phyloP scores from a whole-genome alignment of 139 green algal species.

The Pleodorina starrii region DNA sequence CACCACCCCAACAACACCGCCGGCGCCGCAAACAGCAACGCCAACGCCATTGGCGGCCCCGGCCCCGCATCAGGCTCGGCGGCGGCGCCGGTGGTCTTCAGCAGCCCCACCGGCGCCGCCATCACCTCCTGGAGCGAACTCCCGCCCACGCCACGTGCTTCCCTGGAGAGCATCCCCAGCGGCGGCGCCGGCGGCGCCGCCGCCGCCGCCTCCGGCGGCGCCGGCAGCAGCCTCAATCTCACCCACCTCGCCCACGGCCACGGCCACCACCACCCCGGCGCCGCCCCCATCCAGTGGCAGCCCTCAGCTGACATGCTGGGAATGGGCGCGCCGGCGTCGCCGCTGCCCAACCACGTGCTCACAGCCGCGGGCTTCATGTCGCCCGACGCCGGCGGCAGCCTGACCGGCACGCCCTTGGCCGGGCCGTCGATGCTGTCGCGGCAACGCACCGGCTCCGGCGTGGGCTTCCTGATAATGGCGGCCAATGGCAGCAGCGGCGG shows the following conservation, averaged over 20 bases:
- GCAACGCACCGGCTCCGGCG: constrained; percentile 22
- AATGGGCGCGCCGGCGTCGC: background rate
- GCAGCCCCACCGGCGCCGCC: background rate
- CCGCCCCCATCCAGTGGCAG: constrained; percentile 2
- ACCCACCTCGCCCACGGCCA: background rate
- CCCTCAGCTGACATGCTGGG: background rate
- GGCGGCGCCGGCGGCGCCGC: background rate
- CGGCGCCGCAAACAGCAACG: background rate
- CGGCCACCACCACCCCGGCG: background rate
- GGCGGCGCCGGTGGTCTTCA: background rate
- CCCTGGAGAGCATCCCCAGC: constrained; percentile 18
- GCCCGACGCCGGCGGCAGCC: constrained; percentile 14
- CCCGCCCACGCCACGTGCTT: constrained; percentile 22
- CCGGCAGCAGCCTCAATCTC: background rate
- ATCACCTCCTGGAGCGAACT: constrained; percentile 18
- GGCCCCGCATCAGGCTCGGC: background rate
- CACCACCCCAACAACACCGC: background rate
- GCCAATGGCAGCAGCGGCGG: background rate
- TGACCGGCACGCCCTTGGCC: background rate
- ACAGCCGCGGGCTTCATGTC: constrained; percentile 27
- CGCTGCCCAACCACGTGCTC: constrained; percentile 22
- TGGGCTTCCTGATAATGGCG: background rate
- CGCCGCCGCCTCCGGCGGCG: background rate
- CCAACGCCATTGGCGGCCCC: background rate
- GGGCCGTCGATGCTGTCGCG: background rate